Percentiles rank a stretch among this genome's conserved stretches.
phyloP scores from a whole-genome alignment of 78 protist genomes.

The Neovahlkampfia damariscottae region DNA sequence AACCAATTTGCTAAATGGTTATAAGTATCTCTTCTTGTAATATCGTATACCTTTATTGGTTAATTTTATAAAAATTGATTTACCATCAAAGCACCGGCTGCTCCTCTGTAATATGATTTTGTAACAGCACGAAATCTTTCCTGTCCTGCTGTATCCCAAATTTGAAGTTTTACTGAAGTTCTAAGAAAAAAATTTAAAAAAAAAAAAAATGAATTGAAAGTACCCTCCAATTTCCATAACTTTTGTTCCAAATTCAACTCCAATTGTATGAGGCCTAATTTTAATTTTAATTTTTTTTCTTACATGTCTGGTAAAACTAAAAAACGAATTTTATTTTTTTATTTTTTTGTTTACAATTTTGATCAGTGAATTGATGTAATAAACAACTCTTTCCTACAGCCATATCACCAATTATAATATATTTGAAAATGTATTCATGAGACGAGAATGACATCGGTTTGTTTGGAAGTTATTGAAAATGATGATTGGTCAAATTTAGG shows the following conservation, averaged over 20 bases:
- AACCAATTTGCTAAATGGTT: slow-evolving; percentile 76
- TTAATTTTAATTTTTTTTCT: slow-evolving; percentile 17
- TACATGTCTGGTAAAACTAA: neutral
- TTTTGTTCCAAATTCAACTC: slow-evolving; percentile 80
- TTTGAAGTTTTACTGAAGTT: slow-evolving; percentile 60
- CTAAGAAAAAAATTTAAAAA: too few species aligned
- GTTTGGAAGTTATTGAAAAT: neutral
- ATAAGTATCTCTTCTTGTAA: slow-evolving; percentile 40
- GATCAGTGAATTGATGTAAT: slow-evolving; percentile 67
- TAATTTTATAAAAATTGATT: too few species aligned
- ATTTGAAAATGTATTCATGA: slow-evolving; percentile 64
- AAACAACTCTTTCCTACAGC: slow-evolving; percentile 80
- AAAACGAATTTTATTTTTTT: too few species aligned
- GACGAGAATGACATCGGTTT: neutral
- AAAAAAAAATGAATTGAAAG: too few species aligned
- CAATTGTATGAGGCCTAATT: slow-evolving; percentile 76
- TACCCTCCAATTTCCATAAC: slow-evolving; percentile 56
- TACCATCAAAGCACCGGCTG: slow-evolving; percentile 82
- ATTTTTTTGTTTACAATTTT: slow-evolving; percentile 55
- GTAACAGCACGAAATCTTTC: slow-evolving; percentile 55
- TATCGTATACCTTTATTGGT: too few species aligned
- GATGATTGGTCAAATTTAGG: neutral
- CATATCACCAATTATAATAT: slow-evolving; percentile 81
- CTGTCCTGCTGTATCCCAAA: slow-evolving; percentile 79
- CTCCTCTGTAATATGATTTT: slow-evolving; percentile 74